Conservation (phyloP, 345 rosid genomes). For the Aquilaria sinensis region DNA sequence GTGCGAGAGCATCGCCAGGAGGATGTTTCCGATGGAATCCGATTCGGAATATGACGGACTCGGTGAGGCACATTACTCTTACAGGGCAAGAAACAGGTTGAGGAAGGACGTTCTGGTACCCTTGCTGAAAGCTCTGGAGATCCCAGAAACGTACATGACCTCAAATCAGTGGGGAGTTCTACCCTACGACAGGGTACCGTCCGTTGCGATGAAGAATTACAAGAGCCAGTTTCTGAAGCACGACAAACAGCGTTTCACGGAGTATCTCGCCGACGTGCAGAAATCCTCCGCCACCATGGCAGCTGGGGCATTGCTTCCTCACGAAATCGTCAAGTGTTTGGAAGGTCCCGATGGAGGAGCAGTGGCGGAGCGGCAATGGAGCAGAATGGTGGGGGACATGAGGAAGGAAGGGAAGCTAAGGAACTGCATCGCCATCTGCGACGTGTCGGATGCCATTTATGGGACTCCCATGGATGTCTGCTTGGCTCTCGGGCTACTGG, state of each 20-base stretch:
- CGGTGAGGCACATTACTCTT: slow-evolving; percentile 17
- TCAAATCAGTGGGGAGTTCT: slow-evolving; percentile 10
- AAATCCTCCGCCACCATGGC: slow-evolving; percentile 10
- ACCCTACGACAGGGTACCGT: slow-evolving; percentile 21
- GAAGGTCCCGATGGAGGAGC: background rate
- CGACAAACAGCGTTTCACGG: slow-evolving; percentile 10
- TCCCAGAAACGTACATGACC: slow-evolving; percentile 19
- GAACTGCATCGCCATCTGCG: slow-evolving; percentile 10
- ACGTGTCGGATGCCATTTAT: background rate
- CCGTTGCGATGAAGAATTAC: slow-evolving; percentile 21
- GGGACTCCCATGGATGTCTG: slow-evolving; percentile 11
- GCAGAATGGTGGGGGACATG: slow-evolving; percentile 20
- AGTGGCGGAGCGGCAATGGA: slow-evolving; percentile 22
- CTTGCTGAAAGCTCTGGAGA: slow-evolving; percentile 9
- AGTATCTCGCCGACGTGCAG: slow-evolving; percentile 14
- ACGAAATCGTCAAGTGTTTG: slow-evolving; percentile 14
- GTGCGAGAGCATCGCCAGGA: slow-evolving; percentile 16
- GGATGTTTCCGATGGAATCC: slow-evolving; percentile 6
- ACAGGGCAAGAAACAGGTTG: slow-evolving; percentile 11
- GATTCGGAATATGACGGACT: slow-evolving; percentile 12
- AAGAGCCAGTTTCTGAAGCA: slow-evolving; percentile 8
- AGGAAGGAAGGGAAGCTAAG: slow-evolving; percentile 3
- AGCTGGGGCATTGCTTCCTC: slow-evolving; percentile 17
- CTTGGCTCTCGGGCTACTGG: slow-evolving; percentile 9
- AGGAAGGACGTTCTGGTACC: slow-evolving; percentile 23